Conservation (phyloP, 2,329 filamentous ascomycete genomes). For the Zasmidium angulare region DNA sequence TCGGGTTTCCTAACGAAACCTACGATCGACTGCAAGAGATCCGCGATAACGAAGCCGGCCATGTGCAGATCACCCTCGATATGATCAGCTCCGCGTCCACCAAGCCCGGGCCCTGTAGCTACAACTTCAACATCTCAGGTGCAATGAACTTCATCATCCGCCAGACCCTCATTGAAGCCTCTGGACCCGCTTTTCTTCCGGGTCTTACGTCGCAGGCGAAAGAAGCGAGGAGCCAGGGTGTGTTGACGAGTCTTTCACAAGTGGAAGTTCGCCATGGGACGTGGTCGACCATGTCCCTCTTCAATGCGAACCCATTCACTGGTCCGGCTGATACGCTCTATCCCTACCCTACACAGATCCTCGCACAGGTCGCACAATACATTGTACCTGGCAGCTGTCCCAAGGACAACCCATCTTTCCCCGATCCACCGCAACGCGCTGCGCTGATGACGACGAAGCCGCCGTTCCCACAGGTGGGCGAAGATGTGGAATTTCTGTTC, state of each 20-base stretch:
- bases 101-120: constrained; percentile 1
- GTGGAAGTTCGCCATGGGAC: constrained; percentile 3
- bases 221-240: not conserved
- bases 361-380: not conserved
- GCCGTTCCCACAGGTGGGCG: not conserved
- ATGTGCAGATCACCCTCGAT: constrained; percentile 1
- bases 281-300: not conserved
- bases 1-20: constrained; percentile 1
- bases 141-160: not conserved
- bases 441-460: not conserved
- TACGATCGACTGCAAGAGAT: constrained; percentile 2
- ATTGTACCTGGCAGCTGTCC: not conserved
- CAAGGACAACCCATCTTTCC: not conserved
- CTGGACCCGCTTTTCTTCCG: not conserved
- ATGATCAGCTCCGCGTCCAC: not conserved
- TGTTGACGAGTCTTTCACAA: not conserved
- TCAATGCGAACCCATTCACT: not conserved
- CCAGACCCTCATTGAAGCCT: constrained; percentile 3
- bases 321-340: constrained; percentile 1
- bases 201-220: constrained; percentile 2
- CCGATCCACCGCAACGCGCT: not conserved
- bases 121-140: constrained; percentile 1
- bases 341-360: constrained; percentile 4
- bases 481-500: not conserved
- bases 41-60: constrained; percentile 2